These are phyloP conservation scores for Salvia splendens DNA, from an alignment of 257 asterid genomes.

Conservation along the genomic window DNA sequence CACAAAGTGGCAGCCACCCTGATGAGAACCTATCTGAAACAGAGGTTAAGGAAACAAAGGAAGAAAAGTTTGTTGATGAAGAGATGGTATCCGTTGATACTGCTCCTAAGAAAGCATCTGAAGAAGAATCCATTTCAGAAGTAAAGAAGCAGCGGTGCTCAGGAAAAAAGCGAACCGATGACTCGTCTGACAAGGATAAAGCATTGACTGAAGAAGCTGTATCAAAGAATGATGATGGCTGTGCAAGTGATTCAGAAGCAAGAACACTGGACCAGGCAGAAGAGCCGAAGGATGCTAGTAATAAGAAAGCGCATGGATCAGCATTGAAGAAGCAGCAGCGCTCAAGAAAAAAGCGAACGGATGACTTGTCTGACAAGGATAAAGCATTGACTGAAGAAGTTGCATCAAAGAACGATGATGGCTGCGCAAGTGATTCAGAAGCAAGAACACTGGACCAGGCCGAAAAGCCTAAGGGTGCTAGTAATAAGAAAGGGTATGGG, in stretches of 20 bases:
- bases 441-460: conserved; percentile 40
- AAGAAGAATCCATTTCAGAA: conserved; percentile 49
- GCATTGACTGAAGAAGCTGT: conserved; percentile 40
- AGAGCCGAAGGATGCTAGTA: conserved; percentile 36
- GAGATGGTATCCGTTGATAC: conserved; percentile 44
- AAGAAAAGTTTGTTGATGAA: conserved; percentile 44
- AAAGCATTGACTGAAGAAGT: conserved; percentile 42
- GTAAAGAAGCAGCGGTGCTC: conserved; percentile 36
- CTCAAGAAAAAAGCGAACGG: conserved; percentile 29
- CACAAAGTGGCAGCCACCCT: conserved; percentile 48
- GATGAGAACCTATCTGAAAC: conserved; percentile 46
- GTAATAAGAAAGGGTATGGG: conserved; percentile 31
- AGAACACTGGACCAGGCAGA: conserved; percentile 39
- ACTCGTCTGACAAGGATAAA: conserved; percentile 44
- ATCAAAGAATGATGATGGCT: conserved; percentile 44
- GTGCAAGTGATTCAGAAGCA: conserved; percentile 54
- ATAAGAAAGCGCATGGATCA: conserved; percentile 34
- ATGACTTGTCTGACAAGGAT: conserved; percentile 41
- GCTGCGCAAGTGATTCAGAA: conserved; percentile 53
- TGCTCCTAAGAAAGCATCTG: conserved; percentile 48
- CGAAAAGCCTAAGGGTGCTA: conserved; percentile 36
- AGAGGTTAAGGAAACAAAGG: conserved; percentile 39
- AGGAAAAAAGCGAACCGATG: conserved; percentile 30
- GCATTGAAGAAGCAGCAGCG: conserved; percentile 39
- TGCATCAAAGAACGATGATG: conserved; percentile 46